A percentile compares a stretch with the other conserved stretches of the same genome.
Evolutionary conservation across 495 filamentous ascomycete species (phyloP).

Genomic region (Penicillium coffeae): DNA sequence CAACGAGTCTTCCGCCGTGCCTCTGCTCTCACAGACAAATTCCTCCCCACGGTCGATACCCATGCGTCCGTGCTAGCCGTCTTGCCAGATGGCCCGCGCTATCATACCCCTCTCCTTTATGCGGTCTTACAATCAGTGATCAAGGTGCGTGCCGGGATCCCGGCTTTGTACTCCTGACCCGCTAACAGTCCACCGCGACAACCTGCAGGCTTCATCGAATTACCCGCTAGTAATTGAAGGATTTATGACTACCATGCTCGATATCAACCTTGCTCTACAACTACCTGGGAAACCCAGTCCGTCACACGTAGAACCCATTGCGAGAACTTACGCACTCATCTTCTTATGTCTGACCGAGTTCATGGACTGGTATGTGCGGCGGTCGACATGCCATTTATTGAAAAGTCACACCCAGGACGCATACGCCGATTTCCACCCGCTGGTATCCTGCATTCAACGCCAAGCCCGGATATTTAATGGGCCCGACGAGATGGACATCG

Average conservation of each 20-base stretch:
- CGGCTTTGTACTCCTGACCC: not conserved
- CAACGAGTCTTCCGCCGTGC: constrained; percentile 27
- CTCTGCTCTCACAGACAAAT: constrained; percentile 31
- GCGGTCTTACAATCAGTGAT: constrained; percentile 44
- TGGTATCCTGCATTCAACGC: constrained; percentile 36
- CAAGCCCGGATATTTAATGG: constrained; percentile 22
- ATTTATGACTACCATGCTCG: constrained; percentile 36
- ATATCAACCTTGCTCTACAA: constrained; percentile 39
- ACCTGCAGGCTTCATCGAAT: constrained; percentile 40
- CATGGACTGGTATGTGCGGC: constrained; percentile 46
- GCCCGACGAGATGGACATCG: constrained; percentile 24
- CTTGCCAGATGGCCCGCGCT: constrained; percentile 35
- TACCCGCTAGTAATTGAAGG: constrained; percentile 45
- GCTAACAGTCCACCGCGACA: not conserved
- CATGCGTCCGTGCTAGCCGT: constrained; percentile 34
- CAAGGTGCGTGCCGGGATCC: constrained; percentile 30
- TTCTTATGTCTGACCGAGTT: constrained; percentile 47
- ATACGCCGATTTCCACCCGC: constrained; percentile 38
- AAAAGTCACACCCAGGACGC: constrained; percentile 45
- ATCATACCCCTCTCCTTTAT: constrained; percentile 41
- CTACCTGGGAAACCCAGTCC: constrained; percentile 16
- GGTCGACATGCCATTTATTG: constrained; percentile 39
- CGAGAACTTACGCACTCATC: constrained; percentile 40
- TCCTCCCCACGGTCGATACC: constrained; percentile 34
- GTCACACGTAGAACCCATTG: constrained; percentile 26